These are phyloP conservation scores for Seiridium unicorne DNA, from an alignment of 2,329 filamentous ascomycete species.

Conservation along the genomic window DNA sequence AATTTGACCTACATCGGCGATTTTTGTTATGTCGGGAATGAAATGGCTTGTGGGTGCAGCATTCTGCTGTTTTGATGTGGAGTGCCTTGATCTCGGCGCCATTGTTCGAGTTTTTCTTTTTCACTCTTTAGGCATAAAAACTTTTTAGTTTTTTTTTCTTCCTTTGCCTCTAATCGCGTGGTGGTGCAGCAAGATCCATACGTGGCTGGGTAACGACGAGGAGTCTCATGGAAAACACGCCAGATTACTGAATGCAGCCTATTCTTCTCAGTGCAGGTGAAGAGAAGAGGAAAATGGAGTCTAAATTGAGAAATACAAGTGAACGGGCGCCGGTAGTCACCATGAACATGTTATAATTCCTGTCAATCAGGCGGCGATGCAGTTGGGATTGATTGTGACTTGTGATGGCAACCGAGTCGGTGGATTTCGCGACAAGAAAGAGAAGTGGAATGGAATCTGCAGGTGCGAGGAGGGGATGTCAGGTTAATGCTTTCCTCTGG, in stretches of 20 bases:
- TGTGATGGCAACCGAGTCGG: no score
- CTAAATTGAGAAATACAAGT: no score
- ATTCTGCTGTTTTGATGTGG: not conserved
- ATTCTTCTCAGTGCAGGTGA: no score
- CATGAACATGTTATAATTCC: no score
- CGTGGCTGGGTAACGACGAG: not conserved
- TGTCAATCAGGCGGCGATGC: no score
- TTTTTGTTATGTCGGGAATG: not conserved
- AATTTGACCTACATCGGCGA: constrained; percentile 1
- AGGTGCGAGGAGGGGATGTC: not conserved
- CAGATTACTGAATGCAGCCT: no score
- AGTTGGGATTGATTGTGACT: no score
- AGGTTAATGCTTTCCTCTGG: not conserved
- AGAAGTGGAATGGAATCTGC: not conserved
- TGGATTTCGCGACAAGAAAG: not conserved
- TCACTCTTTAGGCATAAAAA: not conserved
- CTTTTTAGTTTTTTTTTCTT: not conserved
- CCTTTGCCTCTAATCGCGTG: not conserved
- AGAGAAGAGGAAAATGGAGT: no score
- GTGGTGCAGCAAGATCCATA: not conserved
- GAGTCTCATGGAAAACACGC: not conserved
- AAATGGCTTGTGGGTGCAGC: not conserved
- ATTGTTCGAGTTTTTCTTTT: not conserved
- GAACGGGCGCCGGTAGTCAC: no score
- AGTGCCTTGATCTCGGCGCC: constrained; percentile 3